Evolutionary conservation across 805 yeast genomes (phyloP), one percentile per base, ranked within the genome.

Genomic region (Kuraishia hungarica): DNA sequence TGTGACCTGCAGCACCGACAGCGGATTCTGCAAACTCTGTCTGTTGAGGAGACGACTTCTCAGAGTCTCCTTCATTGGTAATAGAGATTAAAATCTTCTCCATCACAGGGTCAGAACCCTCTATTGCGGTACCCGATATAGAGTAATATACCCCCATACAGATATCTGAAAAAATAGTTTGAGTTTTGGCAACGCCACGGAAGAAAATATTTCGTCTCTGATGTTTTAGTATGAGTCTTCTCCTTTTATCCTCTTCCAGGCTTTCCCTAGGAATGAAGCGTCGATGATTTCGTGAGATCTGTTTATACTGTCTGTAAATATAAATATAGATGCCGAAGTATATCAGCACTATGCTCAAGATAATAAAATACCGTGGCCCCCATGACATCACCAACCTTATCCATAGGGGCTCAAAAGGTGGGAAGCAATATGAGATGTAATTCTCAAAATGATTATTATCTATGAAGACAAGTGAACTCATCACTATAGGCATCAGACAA

Each of bases 301-400:
- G 51, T n/a, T 53, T 52, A 13, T 55, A 55, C 13, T 56, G 54
- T 10, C 51, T 50, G 51, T 60, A 62, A 22, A 58, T 57, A 51
- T 55, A 51, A 29, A 61, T 57, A 49, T 62, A 62, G 21, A 62
- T 62, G 23, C 60, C 49, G 50, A 62, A 61, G 47, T 62, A 62
- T 50, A 59, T 57, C 22, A 48, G 10, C 5, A 62, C 19, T 39
- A 61, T 55, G 53, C 61, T 48, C 6, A 53, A 20, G 10, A 62
- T 39, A 5, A 52, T 55, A 10, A 53, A 22, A 5, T 60, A 43
- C 23, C 62, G 52, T 2, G 59, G 58, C 1, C 54, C 62, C 64
- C 63, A 62, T 10, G 57, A 53, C 21, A 56, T 48, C 2, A 59
- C 55, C n/a, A 55, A 21, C 49, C 64, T 53, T 39, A 59, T 55